These are phyloP conservation scores for Nicotiana knightiana DNA, from an alignment of 257 asterid genomes.

Conservation along the genomic window DNA sequence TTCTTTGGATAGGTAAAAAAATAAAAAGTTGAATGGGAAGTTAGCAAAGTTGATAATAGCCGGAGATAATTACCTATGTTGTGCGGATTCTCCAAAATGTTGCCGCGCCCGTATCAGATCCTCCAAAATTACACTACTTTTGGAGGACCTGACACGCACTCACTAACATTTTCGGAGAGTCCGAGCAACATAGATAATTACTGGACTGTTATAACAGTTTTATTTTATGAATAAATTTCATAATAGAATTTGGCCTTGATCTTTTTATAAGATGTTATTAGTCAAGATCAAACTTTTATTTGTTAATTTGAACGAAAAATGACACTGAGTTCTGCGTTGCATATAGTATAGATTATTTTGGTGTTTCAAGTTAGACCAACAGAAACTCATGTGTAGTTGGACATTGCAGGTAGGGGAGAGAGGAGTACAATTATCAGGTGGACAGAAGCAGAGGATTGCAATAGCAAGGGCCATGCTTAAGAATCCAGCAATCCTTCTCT, in stretches of 20 bases:
- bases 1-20: not conserved
- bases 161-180: no score
- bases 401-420: conserved; percentile 70
- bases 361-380: not conserved
- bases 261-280: not conserved
- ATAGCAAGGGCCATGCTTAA: conserved; percentile 91
- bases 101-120: no score
- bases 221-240: not conserved
- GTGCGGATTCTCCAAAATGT: no score
- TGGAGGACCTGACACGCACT: no score
- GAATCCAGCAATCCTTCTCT: conserved; percentile 65
- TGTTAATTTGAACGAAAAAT: not conserved
- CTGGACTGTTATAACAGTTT: not conserved
- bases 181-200: not conserved
- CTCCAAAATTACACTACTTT: no score
- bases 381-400: not conserved
- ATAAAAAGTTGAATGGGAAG: not conserved
- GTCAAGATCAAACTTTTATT: not conserved
- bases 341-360: not conserved
- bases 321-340: not conserved
- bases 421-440: conserved; percentile 86
- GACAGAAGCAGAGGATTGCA: conserved; percentile 90
- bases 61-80: no score
- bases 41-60: not conserved
- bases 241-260: not conserved